Evolutionary conservation across 2,329 filamentous ascomycete species (phyloP).

Genomic region (Apiospora malaysiana): DNA sequence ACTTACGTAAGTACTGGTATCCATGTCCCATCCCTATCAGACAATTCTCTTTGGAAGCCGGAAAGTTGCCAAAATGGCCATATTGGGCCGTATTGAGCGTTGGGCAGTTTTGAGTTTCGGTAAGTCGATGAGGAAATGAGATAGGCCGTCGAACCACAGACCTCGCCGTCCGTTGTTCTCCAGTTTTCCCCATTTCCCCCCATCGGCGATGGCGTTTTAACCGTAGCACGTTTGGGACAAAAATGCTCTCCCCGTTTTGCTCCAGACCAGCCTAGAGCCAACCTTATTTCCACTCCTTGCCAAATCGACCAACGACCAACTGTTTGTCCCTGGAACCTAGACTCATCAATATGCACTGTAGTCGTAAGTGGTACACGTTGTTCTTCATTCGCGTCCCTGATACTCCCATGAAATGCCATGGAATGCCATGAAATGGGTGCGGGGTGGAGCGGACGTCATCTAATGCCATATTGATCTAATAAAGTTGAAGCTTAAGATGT

Average conservation of each 20-base stretch:
- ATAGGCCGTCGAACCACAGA: not conserved
- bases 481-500: not conserved
- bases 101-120: not conserved
- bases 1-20: not conserved
- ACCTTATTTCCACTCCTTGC: not conserved
- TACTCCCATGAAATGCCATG: not conserved
- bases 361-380: too few relatives aligned
- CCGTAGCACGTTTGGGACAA: not conserved
- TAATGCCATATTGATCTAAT: not conserved
- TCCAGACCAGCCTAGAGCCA: not conserved
- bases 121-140: not conserved
- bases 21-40: not conserved
- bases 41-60: not conserved
- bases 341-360: too few relatives aligned
- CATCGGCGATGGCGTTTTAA: not conserved
- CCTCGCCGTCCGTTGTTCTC: not conserved
- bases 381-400: not conserved
- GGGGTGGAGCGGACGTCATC: constrained; percentile 1
- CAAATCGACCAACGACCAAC: not conserved
- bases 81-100: not conserved
- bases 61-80: not conserved
- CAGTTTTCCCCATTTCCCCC: not conserved
- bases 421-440: not conserved
- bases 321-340: not conserved
- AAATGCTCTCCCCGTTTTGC: not conserved